These are phyloP conservation scores for Candida qinlingensis DNA, from an alignment of 805 yeast genomes.

Conservation along the genomic window DNA sequence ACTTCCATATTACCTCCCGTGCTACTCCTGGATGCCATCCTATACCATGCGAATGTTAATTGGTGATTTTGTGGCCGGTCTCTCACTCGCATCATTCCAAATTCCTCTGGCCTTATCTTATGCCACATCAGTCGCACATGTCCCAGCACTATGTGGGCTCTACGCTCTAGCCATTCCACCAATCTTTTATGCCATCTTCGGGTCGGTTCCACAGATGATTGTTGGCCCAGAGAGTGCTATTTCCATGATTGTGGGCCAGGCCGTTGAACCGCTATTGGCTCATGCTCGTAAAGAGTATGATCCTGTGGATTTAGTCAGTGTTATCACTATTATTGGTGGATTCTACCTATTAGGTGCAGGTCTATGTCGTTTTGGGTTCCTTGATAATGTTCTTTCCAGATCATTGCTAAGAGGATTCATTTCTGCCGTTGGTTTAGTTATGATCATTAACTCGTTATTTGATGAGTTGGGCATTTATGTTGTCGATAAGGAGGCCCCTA, in stretches of 20 bases:
- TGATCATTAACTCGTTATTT: slow-evolving; percentile 71
- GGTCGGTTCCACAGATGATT: slow-evolving; percentile 83
- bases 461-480: slow-evolving; percentile 65
- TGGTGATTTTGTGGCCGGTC: slow-evolving; percentile 75
- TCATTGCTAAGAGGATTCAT: slow-evolving; percentile 78
- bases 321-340: slow-evolving; percentile 74
- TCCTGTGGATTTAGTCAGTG: slow-evolving; percentile 55
- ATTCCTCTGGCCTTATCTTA: slow-evolving; percentile 72
- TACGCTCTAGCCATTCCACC: slow-evolving; percentile 76
- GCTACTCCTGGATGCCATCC: slow-evolving; percentile 58
- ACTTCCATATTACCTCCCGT: slow-evolving; percentile 62
- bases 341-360: slow-evolving; percentile 68
- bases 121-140: slow-evolving; percentile 79
- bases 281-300: slow-evolving; percentile 35
- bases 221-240: slow-evolving; percentile 93
- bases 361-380: slow-evolving; percentile 75
- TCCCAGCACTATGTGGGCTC: slow-evolving; percentile 77
- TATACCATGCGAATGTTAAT: slow-evolving; percentile 37
- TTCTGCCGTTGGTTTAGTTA: slow-evolving; percentile 78
- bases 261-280: slow-evolving; percentile 50
- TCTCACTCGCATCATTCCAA: slow-evolving; percentile 86
- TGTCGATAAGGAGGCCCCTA: slow-evolving; percentile 38
- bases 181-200: slow-evolving; percentile 67
- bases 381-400: slow-evolving; percentile 74
- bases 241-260: slow-evolving; percentile 77